Base-by-base conservation (phyloP, 2,329 filamentous ascomycete genomes). In the Tolypocladium cylindrosporum region DNA sequence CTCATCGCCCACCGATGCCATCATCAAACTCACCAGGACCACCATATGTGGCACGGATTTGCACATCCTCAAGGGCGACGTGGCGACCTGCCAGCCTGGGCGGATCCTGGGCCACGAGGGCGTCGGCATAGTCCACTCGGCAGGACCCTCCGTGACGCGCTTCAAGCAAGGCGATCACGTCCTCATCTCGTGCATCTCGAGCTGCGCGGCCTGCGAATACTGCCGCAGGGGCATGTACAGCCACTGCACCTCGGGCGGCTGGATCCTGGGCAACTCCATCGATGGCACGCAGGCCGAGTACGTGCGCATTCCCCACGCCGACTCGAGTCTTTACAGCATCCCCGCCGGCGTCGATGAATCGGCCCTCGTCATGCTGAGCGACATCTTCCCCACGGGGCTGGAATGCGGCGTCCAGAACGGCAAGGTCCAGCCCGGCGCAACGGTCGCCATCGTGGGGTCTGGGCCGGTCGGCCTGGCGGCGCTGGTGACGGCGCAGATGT, bases 241-340 rank as follows among this genome's bases (percentile, higher is more conserved):
- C 36, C 79, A 81, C 61, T 84, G 81, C 66, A 71, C 71, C 9
- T 77, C 74, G 14, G 80, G 79, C 34, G 80, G 81, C 4, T 84
- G 81, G 81, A 72, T 76, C 6, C 69, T 84, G 2, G 81, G 81
- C 24, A 78, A 84, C 63, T 71, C 69, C 0, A 73, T 77, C 24
- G 77, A 82, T 61, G 80, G 80, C 51, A 82, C 78, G 0, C 80
- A 83, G 63, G 81, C 80, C n/a, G 80, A 83, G 63, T 82, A 77
- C 60, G 79, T 82, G 42, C 72, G 79, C 24, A 75, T 82, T 50
- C 78, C 77, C 1, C 75, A 78, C 63, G 80, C 79, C 0, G 74
- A 77, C 57, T 73, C 72, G 9, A 79, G 75, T 10, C 70, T 83
- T 9, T 75, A 79, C 64, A 62, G 68, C 3, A 64, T 81, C 1